Evolutionary conservation across 179 eudicot species (phyloP).

Genomic region (Silene coronaria): DNA sequence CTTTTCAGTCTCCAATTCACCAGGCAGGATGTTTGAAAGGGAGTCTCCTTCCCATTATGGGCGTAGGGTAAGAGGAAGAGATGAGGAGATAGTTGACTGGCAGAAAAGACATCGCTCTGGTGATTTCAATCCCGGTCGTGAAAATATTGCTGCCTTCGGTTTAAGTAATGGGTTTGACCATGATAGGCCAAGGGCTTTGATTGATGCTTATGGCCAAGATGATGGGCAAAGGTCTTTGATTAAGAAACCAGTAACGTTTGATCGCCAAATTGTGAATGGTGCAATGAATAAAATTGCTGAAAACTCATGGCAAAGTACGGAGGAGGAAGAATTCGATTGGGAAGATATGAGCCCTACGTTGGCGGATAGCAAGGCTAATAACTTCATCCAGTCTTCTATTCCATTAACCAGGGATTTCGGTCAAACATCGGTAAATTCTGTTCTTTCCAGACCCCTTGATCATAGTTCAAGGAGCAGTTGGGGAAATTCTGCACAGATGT

Average conservation of each 20-base stretch:
- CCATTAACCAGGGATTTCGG: conserved; percentile 31
- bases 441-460: conserved; percentile 1
- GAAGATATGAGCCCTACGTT: conserved; percentile 74
- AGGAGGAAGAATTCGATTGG: conserved; percentile 97
- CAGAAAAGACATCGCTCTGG: conserved; percentile 34
- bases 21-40: conserved; percentile 44
- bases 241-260: conserved; percentile 35
- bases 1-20: conserved; percentile 39
- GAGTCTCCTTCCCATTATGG: conserved; percentile 54
- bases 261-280: conserved; percentile 34
- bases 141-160: conserved; percentile 29
- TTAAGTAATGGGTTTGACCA: conserved; percentile 46
- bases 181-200: conserved; percentile 84
- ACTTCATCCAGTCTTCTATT: conserved; percentile 31
- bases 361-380: conserved; percentile 38
- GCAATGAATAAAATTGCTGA: conserved; percentile 29
- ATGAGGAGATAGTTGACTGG: conserved; percentile 45
- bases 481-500: conserved; percentile 10
- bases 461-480: conserved; percentile 2
- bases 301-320: conserved; percentile 76
- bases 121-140: conserved; percentile 32
- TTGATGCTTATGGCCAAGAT: conserved; percentile 97
- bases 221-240: conserved; percentile 44
- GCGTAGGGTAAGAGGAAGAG: conserved; percentile 42
- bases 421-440: not conserved